phyloP scores from a whole-genome alignment of 2,329 filamentous ascomycete species.

The Cyanodermella asteris region DNA sequence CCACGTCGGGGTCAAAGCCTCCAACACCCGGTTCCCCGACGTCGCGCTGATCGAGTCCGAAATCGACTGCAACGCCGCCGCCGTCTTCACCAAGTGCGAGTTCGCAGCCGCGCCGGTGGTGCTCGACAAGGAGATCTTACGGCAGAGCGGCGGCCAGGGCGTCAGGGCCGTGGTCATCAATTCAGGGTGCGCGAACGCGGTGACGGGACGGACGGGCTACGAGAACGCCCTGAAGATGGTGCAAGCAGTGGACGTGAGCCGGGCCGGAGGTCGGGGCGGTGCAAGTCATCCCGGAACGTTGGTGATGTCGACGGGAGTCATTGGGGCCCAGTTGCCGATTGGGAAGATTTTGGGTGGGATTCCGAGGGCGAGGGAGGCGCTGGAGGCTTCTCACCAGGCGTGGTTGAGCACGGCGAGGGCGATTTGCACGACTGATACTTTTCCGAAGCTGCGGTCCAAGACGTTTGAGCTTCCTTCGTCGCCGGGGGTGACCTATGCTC shows the following conservation, averaged over 20 bases:
- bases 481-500: slow-evolving; percentile 50
- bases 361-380: slow-evolving; percentile 47
- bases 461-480: slow-evolving; percentile 70
- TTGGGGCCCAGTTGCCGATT: slow-evolving; percentile 88
- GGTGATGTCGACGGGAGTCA: slow-evolving; percentile 97
- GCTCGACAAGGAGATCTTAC: slow-evolving; percentile 53
- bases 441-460: slow-evolving; percentile 79
- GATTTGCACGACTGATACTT: slow-evolving; percentile 96
- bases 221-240: slow-evolving; percentile 81
- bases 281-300: too few species aligned
- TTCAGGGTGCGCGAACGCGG: slow-evolving; percentile 90
- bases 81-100: slow-evolving; percentile 94
- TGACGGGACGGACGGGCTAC: slow-evolving; percentile 73
- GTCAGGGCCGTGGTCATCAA: slow-evolving; percentile 76
- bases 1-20: slow-evolving; percentile 80
- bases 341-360: slow-evolving; percentile 71
- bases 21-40: slow-evolving; percentile 79
- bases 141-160: slow-evolving; percentile 41
- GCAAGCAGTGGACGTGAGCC: slow-evolving; percentile 42
- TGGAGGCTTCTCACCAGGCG: slow-evolving; percentile 57
- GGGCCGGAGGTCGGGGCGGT: slow-evolving; percentile 14
- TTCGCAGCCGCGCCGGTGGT: slow-evolving; percentile 93
- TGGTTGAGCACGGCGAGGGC: slow-evolving; percentile 75
- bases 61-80: slow-evolving; percentile 62
- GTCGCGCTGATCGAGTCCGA: slow-evolving; percentile 77